phyloP scores from a whole-genome alignment of 352 stramenopile species.

The Phytophthora kernoviae region DNA sequence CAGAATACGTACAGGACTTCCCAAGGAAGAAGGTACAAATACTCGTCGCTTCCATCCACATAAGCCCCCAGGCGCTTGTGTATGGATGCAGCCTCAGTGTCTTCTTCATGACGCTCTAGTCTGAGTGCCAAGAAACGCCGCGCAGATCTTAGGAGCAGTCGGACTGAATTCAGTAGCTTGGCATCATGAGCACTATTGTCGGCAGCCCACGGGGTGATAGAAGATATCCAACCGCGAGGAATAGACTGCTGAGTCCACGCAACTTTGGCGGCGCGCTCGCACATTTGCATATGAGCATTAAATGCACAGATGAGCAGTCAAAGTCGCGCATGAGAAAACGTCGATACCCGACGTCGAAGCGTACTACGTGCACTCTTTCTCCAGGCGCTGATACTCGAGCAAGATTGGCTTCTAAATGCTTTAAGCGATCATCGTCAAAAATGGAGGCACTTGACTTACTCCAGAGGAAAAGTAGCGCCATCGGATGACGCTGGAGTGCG shows the following conservation, averaged over 20 bases:
- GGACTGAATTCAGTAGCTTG: slow-evolving; percentile 37
- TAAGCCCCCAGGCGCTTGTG: slow-evolving; percentile 32
- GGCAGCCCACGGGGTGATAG: slow-evolving; percentile 6
- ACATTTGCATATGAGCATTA: slow-evolving; percentile 44
- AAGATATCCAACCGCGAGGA: slow-evolving; percentile 41
- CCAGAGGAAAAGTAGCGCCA: slow-evolving; percentile 47
- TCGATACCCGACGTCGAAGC: slow-evolving; percentile 43
- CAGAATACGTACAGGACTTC: slow-evolving; percentile 50
- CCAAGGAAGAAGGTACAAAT: slow-evolving; percentile 36
- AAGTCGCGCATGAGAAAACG: slow-evolving; percentile 34
- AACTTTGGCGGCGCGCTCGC: slow-evolving; percentile 39
- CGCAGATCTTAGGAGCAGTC: slow-evolving; percentile 45
- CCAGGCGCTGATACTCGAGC: slow-evolving; percentile 5
- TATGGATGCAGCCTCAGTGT: slow-evolving; percentile 36
- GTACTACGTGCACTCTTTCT: slow-evolving; percentile 40
- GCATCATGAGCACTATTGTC: slow-evolving; percentile 5
- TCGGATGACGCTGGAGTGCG: slow-evolving; percentile 26
- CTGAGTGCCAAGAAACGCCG: slow-evolving; percentile 35
- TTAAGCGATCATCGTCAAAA: slow-evolving; percentile 11
- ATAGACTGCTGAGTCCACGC: slow-evolving; percentile 46
- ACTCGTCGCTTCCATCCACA: slow-evolving; percentile 31
- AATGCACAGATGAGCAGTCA: slow-evolving; percentile 30
- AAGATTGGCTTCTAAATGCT: slow-evolving; percentile 17
- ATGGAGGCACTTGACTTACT: slow-evolving; percentile 14
- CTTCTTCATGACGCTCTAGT: slow-evolving; percentile 19